Conservation (phyloP, 441 rosid species). For the Syzygium syzygioides region DNA sequence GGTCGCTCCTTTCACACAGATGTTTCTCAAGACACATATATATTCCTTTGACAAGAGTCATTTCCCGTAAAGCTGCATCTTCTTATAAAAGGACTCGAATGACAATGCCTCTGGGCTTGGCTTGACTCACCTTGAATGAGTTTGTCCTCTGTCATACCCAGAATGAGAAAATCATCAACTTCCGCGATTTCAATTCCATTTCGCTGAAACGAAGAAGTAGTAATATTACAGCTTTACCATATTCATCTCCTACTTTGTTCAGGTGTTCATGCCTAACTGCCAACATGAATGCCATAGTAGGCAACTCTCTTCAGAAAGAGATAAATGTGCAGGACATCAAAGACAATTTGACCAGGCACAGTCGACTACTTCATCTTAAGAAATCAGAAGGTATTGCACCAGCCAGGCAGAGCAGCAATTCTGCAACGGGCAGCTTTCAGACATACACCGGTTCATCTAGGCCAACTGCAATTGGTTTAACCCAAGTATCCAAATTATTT, state of each 20-base stretch:
- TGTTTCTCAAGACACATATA: neutral
- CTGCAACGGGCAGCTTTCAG: neutral
- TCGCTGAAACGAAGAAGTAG: neutral
- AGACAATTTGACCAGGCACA: neutral
- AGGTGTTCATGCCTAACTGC: neutral
- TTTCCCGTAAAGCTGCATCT: neutral
- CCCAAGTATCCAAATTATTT: neutral
- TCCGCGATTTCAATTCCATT: neutral
- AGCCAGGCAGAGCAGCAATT: neutral
- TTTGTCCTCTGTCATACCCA: neutral
- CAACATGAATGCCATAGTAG: neutral
- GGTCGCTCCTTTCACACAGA: neutral
- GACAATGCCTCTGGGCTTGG: neutral
- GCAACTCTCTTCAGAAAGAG: neutral
- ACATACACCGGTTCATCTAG: neutral
- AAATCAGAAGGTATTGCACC: neutral
- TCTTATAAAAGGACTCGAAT: neutral
- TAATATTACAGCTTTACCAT: neutral
- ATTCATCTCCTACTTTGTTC: neutral
- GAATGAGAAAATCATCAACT: neutral
- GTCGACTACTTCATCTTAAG: neutral
- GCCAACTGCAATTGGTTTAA: neutral
- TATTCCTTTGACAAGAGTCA: neutral
- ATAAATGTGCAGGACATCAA: neutral
- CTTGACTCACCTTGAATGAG: neutral